Percentiles rank a stretch among this genome's conserved stretches.
Conservation (phyloP, 768 basidiomycete species). For the Lanmaoa rubissima region DNA sequence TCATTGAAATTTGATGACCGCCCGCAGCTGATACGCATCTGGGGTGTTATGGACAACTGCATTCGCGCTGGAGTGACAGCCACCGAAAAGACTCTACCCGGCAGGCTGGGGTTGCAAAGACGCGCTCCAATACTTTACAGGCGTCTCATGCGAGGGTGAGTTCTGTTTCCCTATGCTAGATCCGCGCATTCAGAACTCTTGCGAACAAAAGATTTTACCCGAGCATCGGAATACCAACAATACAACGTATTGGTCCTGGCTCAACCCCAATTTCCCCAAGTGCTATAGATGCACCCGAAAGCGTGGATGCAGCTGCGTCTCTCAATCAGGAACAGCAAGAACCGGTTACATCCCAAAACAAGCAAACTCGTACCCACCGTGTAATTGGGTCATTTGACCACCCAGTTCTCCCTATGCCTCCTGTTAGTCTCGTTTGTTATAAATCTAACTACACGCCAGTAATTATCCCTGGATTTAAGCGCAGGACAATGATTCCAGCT, state of each 20-base stretch:
- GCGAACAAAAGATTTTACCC: slow-evolving; percentile 48
- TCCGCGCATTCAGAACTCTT: slow-evolving; percentile 18
- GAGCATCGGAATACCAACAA: slow-evolving; percentile 38
- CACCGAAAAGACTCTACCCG: slow-evolving; percentile 77
- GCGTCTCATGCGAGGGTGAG: slow-evolving; percentile 85
- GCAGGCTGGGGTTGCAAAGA: slow-evolving; percentile 74
- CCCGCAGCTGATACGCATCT: slow-evolving; percentile 65
- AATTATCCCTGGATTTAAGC: slow-evolving; percentile 38
- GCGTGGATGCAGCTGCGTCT: background rate
- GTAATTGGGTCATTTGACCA: slow-evolving; percentile 82
- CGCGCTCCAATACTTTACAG: slow-evolving; percentile 88
- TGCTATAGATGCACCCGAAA: slow-evolving; percentile 26
- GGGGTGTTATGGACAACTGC: slow-evolving; percentile 91
- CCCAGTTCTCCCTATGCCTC: slow-evolving; percentile 75
- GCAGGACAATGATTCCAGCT: slow-evolving; percentile 85
- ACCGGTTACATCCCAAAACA: background rate
- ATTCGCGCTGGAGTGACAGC: slow-evolving; percentile 85
- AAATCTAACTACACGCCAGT: background rate
- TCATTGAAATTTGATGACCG: background rate
- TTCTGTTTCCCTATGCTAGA: background rate
- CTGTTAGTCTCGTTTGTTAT: slow-evolving; percentile 46
- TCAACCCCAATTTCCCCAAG: slow-evolving; percentile 14
- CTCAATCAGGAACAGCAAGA: slow-evolving; percentile 3
- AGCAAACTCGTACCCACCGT: slow-evolving; percentile 30
- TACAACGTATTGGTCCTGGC: slow-evolving; percentile 37